A percentile compares a stretch with the other conserved stretches of the same genome.
These are phyloP conservation scores for Jimgerdemannia flammicorona DNA, from an alignment of 192 early-diverging fungal species.

Conservation along the genomic window DNA sequence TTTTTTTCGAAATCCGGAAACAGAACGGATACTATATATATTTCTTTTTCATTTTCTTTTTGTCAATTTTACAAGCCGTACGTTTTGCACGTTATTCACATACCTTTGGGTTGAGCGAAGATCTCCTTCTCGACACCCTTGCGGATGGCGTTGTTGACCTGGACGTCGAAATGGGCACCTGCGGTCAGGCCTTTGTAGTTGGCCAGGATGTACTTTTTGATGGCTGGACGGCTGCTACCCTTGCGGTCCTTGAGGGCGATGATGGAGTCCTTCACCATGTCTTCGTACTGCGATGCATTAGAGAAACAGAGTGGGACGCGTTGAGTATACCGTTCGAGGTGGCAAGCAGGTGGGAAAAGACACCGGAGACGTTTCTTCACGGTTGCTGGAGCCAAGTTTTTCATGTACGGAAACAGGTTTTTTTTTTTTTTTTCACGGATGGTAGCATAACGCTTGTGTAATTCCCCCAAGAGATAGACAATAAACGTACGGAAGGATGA, in stretches of 20 bases:
- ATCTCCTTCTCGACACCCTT: constrained; percentile 59
- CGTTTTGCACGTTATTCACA: neutral
- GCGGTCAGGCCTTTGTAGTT: constrained; percentile 58
- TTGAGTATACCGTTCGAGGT: neutral
- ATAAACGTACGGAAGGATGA: constrained; percentile 24
- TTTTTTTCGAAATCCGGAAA: neutral
- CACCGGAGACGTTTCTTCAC: neutral
- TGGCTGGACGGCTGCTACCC: constrained; percentile 63
- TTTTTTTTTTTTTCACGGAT: neutral
- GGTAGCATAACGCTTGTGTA: neutral
- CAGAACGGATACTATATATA: no score
- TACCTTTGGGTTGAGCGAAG: constrained; percentile 66
- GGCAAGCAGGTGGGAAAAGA: constrained; percentile 3
- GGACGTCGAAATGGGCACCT: constrained; percentile 47
- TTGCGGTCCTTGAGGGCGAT: constrained; percentile 65
- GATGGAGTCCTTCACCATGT: constrained; percentile 41
- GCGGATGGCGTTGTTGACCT: constrained; percentile 63
- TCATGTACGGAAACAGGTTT: neutral
- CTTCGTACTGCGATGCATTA: constrained; percentile 19
- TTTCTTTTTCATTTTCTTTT: no score
- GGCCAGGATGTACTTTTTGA: constrained; percentile 76
- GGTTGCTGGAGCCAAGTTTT: neutral
- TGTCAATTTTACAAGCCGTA: no score
- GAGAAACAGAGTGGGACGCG: neutral
- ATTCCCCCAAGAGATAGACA: neutral